Base-by-base conservation (phyloP, 2,329 filamentous ascomycete genomes). In the Sporothrix inflata region DNA sequence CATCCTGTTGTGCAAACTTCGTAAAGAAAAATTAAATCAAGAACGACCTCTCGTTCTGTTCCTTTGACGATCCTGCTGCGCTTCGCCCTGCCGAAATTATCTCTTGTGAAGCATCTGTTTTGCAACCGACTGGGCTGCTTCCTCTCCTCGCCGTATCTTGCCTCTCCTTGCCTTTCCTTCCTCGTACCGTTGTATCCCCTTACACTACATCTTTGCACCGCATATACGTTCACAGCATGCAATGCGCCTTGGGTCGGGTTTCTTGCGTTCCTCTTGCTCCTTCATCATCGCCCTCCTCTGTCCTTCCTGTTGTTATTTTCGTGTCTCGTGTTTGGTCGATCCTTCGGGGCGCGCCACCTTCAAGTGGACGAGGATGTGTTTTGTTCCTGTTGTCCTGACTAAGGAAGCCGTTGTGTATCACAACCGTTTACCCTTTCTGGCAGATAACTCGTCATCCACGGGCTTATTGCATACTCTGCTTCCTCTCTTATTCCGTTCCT, bases 221-320 rank as follows among this genome's bases (percentile, higher is more conserved):
- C 63, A 66, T 30, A 49, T 30, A 34, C 63, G 14, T 67, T 24
- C 65, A 67, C 63, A 51, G 27, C 45, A 67, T 67, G 19, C 45
- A 30, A 34, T 49, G 42, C 40, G 63, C 42, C 63, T 49, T 66
- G 42, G 61, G 63, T 49, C 42, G 63, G 40, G 63, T 34, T n/a
- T 66, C 61, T 30, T 66, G 24, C 40, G 40, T 47, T 34, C 21
- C 14, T n/a, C 12, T 45, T 16, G 11, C 5, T n/a, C 12, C 16
- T 34, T 7, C 27, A 34, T 34, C 53, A 16, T 16, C 40, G 1
- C 11, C 11, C 38, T 24, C 8, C n/a, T 16, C 27, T 19, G 55
- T n/a, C 6, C 7, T n/a, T 30, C 16, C 19, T 16, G 2, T 45
- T 12, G 38, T 45, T 65, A 24, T 65, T 65, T 63, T 45, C 38